Evolutionary conservation across 768 basidiomycete species (phyloP), one percentile per base, ranked within the genome.

Genomic region (Clitopilus hobsonii): DNA sequence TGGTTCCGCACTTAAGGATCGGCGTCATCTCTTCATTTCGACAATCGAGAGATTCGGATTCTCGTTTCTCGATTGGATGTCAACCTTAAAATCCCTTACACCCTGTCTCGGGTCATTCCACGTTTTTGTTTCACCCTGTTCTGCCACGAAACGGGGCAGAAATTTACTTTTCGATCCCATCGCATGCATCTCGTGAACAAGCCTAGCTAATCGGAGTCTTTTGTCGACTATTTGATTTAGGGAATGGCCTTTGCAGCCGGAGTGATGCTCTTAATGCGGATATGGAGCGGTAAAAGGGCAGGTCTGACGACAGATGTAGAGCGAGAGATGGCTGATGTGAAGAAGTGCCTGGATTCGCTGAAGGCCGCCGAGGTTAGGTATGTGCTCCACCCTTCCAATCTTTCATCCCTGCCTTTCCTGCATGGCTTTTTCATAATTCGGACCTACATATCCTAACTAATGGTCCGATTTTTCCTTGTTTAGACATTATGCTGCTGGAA

Each of bases 261-360:
- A 1, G 74, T 88, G 52, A 78, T 90, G 1, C 71, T 89, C 5
- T 69, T 90, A 26, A 70, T 90, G 54, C 84, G 80, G 54, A 82
- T 88, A 3, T 89, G 82, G 89, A 83, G 77, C 41, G 82, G 78
- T n/a, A 83, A 78, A 56, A 74, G 74, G 41, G 74, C 74, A n/a
- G 78, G 83, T 8, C 58, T 78, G 18, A 64, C 70, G 3, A 73
- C 69, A 0, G 82, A 86, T 61, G 70, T 76, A 10, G 70, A 74
- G 41, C 74, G 75, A 56, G 83, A 87, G 51, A 79, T 87, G 74
- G 67, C 67, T 22, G 85, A 88, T 58, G 84, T 89, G 3, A 71
- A 82, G 54, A 81, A 76, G 58, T 88, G 85, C 60, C 79, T 88
- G 74, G 65, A 79, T 25, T 74, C 79, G 0, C 68, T 88, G 29